These are phyloP conservation scores for Phytopythium aichiense DNA, from an alignment of 352 stramenopile genomes.

Conservation along the genomic window DNA sequence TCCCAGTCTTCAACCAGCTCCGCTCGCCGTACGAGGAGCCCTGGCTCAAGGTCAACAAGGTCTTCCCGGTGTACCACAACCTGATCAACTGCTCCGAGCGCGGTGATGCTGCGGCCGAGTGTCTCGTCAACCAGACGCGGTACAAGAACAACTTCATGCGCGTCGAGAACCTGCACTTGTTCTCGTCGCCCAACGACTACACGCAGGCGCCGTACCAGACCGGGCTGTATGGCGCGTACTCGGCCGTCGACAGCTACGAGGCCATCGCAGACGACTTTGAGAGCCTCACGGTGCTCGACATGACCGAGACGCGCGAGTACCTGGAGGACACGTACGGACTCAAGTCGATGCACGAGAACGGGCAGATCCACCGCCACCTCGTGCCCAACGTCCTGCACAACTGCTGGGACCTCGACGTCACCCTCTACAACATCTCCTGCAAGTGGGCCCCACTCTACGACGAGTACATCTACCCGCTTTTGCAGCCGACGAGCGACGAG, in stretches of 20 bases:
- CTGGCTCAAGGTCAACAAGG: slow-evolving; percentile 12
- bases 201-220: slow-evolving; percentile 12
- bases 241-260: slow-evolving; percentile 7
- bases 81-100: slow-evolving; percentile 2
- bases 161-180: slow-evolving; percentile 13
- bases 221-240: slow-evolving; percentile 9
- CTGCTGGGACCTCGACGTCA: slow-evolving; percentile 16
- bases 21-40: slow-evolving; percentile 11
- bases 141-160: slow-evolving; percentile 19
- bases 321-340: slow-evolving; percentile 19
- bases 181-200: slow-evolving; percentile 12
- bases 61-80: slow-evolving; percentile 10
- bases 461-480: slow-evolving; percentile 11
- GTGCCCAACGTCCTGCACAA: slow-evolving; percentile 16
- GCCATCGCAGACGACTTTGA: slow-evolving; percentile 14
- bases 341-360: slow-evolving; percentile 12
- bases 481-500: background rate
- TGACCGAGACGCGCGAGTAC: slow-evolving; percentile 20
- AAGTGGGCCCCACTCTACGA: slow-evolving; percentile 8
- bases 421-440: slow-evolving; percentile 1
- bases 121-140: slow-evolving; percentile 10
- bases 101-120: slow-evolving; percentile 5
- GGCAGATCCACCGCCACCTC: slow-evolving; percentile 10
- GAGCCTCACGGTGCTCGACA: slow-evolving; percentile 15
- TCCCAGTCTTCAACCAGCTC: slow-evolving; percentile 12